These are phyloP conservation scores for Silybum marianum DNA, from an alignment of 129 eudicot genomes.

Conservation along the genomic window DNA sequence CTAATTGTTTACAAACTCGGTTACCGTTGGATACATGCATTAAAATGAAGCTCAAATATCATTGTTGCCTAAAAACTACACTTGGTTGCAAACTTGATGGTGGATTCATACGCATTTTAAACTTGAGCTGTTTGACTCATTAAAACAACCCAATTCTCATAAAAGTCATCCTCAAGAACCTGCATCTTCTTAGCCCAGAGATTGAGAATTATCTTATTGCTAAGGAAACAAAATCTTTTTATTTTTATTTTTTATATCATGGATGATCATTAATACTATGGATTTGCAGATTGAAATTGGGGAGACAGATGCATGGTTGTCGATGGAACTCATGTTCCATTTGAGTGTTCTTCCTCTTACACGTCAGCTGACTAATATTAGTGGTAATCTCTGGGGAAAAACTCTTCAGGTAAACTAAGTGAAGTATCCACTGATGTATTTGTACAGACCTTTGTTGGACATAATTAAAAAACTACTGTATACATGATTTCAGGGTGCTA, in stretches of 20 bases:
- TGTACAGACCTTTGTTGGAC: background rate
- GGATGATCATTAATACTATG: background rate
- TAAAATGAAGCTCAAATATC: background rate
- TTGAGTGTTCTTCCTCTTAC: conserved; percentile 95
- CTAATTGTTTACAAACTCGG: background rate
- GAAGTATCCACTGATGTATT: background rate
- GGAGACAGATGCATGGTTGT: conserved; percentile 98
- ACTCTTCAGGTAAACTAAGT: conserved; percentile 82
- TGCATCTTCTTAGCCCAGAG: background rate
- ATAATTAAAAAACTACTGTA: background rate
- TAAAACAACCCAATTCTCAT: background rate
- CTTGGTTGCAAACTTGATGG: background rate
- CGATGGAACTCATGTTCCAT: conserved; percentile 98
- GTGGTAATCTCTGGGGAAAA: conserved; percentile 99
- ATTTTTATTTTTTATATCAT: no score
- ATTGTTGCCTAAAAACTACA: background rate
- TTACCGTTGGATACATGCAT: background rate
- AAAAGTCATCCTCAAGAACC: no score
- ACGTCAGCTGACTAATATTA: conserved; percentile 92
- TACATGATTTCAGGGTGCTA: conserved; percentile 76
- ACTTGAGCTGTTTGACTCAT: background rate
- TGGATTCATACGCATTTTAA: background rate
- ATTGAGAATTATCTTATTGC: background rate
- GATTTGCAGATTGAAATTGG: conserved; percentile 77
- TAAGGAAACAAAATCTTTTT: background rate